A percentile compares a stretch with the other conserved stretches of the same genome.
Conservation (phyloP, 441 rosid genomes). For the Adansonia rubrostipa region DNA sequence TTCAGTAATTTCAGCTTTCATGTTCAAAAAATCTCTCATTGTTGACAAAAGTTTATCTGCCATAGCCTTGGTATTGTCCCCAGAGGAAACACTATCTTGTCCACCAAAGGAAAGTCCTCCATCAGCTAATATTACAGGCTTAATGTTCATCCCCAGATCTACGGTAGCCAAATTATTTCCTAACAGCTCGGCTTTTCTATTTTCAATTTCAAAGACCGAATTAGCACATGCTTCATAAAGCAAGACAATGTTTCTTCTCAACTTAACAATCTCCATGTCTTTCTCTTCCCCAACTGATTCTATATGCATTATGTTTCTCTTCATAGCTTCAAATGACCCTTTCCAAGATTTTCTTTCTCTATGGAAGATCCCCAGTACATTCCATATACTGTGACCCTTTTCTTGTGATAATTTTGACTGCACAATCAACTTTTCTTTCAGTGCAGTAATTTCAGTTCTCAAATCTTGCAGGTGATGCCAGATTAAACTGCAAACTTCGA, state of each 20-base stretch:
- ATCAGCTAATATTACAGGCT: conserved; percentile 36
- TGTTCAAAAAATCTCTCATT: conserved; percentile 54
- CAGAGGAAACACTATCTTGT: conserved; percentile 45
- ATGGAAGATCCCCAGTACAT: conserved; percentile 46
- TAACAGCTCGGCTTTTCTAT: conserved; percentile 53
- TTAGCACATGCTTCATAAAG: conserved; percentile 77
- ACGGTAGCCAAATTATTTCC: conserved; percentile 39
- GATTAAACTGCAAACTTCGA: conserved; percentile 52
- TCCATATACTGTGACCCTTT: conserved; percentile 54
- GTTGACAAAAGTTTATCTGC: conserved; percentile 61
- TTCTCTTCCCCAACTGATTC: conserved; percentile 58
- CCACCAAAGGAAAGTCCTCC: conserved; percentile 39
- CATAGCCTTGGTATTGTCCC: conserved; percentile 60
- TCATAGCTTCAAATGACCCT: conserved; percentile 52
- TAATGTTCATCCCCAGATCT: conserved; percentile 40
- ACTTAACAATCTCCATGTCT: conserved; percentile 54
- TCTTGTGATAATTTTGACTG: conserved; percentile 59
- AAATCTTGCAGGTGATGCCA: conserved; percentile 61
- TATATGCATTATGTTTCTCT: conserved; percentile 43
- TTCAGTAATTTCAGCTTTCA: conserved; percentile 58
- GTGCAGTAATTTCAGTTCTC: conserved; percentile 44
- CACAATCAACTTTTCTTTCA: conserved; percentile 55
- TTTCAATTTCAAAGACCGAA: conserved; percentile 74
- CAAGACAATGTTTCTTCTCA: conserved; percentile 59
- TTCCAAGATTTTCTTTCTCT: conserved; percentile 47